A percentile compares a stretch with the other conserved stretches of the same genome.
Evolutionary conservation across 495 filamentous ascomycete species (phyloP).

Genomic region (Chaetomium fimeti): DNA sequence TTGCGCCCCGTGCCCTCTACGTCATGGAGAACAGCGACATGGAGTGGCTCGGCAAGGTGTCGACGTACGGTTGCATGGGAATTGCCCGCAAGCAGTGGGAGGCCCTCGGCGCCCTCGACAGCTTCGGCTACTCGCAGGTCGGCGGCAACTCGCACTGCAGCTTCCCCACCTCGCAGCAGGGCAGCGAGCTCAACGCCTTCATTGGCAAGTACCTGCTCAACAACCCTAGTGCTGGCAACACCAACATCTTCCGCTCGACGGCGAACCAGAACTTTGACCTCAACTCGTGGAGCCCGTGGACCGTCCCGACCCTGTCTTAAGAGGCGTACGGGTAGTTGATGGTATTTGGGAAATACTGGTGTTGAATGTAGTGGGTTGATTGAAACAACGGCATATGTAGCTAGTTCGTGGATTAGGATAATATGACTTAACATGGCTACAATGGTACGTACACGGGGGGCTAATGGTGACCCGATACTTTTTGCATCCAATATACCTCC

Average conservation of each 20-base stretch:
- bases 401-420: no score
- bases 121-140: slow-evolving; percentile 54
- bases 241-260: slow-evolving; percentile 27
- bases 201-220: slow-evolving; percentile 54
- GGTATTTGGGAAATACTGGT: background rate
- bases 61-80: slow-evolving; percentile 56
- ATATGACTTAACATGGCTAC: no score
- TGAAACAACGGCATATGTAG: no score
- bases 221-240: slow-evolving; percentile 25
- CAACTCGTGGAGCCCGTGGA: slow-evolving; percentile 32
- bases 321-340: background rate
- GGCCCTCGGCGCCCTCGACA: slow-evolving; percentile 46
- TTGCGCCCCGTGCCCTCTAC: slow-evolving; percentile 48
- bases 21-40: slow-evolving; percentile 54
- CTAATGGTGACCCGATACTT: no score
- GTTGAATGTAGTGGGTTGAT: no score
- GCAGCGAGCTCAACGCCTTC: slow-evolving; percentile 54
- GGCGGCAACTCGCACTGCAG: slow-evolving; percentile 54
- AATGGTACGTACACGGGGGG: no score
- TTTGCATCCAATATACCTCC: no score
- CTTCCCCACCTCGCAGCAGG: slow-evolving; percentile 47
- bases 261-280: slow-evolving; percentile 28
- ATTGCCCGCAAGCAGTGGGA: slow-evolving; percentile 51
- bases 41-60: slow-evolving; percentile 54
- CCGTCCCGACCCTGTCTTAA: slow-evolving; percentile 27